Conservation (phyloP, 345 rosid species). For the Citrus cavaleriei region DNA sequence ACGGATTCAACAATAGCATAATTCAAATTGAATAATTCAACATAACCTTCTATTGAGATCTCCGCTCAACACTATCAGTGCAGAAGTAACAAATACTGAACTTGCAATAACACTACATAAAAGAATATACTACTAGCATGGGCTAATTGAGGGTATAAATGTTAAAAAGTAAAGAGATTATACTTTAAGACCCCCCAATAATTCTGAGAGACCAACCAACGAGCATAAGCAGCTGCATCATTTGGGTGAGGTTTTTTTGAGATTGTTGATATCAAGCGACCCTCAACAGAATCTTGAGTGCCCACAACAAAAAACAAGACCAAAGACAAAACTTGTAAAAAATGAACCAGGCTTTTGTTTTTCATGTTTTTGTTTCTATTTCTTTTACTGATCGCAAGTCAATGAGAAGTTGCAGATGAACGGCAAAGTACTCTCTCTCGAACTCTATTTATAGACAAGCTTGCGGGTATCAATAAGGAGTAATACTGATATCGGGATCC, state of each 20-base stretch:
- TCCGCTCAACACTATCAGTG: background rate
- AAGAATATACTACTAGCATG: background rate
- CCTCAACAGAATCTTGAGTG: slow-evolving; percentile 28
- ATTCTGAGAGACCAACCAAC: slow-evolving; percentile 84
- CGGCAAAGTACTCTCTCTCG: background rate
- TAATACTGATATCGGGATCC: background rate
- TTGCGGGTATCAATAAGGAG: background rate
- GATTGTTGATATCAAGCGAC: slow-evolving; percentile 31
- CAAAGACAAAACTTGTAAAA: background rate
- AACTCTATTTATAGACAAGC: background rate
- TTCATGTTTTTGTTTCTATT: background rate
- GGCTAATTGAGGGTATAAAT: background rate
- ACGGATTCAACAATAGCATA: background rate
- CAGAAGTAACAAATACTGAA: background rate
- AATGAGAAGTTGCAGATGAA: background rate
- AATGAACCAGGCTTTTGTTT: background rate
- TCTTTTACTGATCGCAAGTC: background rate
- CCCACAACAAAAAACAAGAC: slow-evolving; percentile 14
- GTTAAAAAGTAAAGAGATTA: background rate
- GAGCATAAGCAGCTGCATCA: slow-evolving; percentile 58
- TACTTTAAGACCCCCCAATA: slow-evolving; percentile 87
- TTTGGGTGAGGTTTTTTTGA: slow-evolving; percentile 61
- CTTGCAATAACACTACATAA: background rate
- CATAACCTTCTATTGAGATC: background rate
- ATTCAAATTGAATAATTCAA: background rate